Conservation (phyloP, 768 basidiomycete genomes). For the Pulveroboletus sp. region DNA sequence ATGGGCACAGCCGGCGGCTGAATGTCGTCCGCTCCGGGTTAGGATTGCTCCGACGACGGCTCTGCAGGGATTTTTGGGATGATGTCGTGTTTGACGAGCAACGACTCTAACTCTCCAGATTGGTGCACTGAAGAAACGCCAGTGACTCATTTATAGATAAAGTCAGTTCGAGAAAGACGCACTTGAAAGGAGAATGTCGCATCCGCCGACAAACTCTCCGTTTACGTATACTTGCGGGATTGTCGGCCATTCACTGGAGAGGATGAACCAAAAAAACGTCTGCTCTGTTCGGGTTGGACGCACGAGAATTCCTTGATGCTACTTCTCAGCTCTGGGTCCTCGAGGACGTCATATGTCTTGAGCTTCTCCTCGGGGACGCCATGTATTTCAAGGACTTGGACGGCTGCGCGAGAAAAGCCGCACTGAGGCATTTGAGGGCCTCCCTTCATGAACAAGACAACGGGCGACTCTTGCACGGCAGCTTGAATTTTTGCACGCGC, state of each 20-base stretch:
- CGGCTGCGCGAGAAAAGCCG: constrained; percentile 92
- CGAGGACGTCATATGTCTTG: constrained; percentile 87
- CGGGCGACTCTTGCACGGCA: constrained; percentile 71
- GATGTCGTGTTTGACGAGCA: constrained; percentile 70
- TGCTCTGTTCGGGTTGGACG: constrained; percentile 31
- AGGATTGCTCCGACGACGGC: no score
- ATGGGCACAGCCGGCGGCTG: no score
- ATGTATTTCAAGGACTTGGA: constrained; percentile 86
- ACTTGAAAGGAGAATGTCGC: constrained; percentile 92
- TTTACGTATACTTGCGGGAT: constrained; percentile 94
- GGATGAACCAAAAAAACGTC: neutral
- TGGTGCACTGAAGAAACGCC: constrained; percentile 69
- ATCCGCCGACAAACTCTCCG: constrained; percentile 95
- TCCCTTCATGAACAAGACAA: constrained; percentile 99
- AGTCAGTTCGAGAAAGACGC: constrained; percentile 33
- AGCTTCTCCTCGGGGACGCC: constrained; percentile 79
- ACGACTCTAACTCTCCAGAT: constrained; percentile 85
- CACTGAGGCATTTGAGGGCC: constrained; percentile 84
- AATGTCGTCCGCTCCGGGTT: no score
- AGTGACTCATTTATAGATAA: no score
- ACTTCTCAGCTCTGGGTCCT: constrained; percentile 76
- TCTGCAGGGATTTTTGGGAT: constrained; percentile 46
- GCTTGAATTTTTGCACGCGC: constrained; percentile 62
- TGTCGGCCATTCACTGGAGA: constrained; percentile 90
- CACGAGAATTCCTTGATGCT: constrained; percentile 97